Evolutionary conservation across 2,329 filamentous ascomycete genomes (phyloP), one percentile per base, ranked within the genome.

Genomic region (Aspergillus sp.): DNA sequence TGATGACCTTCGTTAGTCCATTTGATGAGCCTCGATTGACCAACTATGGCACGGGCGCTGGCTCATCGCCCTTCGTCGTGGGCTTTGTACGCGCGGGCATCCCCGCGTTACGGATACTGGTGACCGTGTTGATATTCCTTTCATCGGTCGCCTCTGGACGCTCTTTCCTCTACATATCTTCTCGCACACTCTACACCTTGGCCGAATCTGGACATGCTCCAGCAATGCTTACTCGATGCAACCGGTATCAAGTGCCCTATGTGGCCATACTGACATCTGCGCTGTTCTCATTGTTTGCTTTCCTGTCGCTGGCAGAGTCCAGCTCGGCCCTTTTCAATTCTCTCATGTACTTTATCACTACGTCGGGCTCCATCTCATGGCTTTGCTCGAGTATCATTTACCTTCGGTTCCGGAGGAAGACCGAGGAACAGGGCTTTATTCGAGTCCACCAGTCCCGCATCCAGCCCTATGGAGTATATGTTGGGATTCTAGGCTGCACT

Each of bases 71-170:
- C 4, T 81, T 76, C 63, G 67, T 80, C 8, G 70, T 80, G 27
- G 78, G 75, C 3, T 73, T 80, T 51, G 71, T 73, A 49, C 71
- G 72, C 8, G 88, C 87, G 38, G 86, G 86, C 38, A 84, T 91
- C 62, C 77, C 77, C 6, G 81, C 85, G 11, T 81, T 91, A 3
- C 85, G 87, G 1, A 79, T 84, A 61, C 86, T 92, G 69, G 87
- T 92, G 79, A 93, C 92, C 71, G 86, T 86, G 17, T 85, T 92
- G 15, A 85, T 94, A 7, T 81, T 93, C 19, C 89, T 90, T 0
- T 90, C 90, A 5, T 90, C 92, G 3, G 84, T 92, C 62, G 90
- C 89, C 0, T 90, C 90, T 8, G 90, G 88, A 65, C 91, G 90
- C 77, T 89, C 89, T 13, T 90, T 91, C 75, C 84, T 93, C 58